Evolutionary conservation across 2,329 filamentous ascomycete species (phyloP), one percentile per base, ranked within the genome.

Genomic region (Dothistroma septosporum): DNA sequence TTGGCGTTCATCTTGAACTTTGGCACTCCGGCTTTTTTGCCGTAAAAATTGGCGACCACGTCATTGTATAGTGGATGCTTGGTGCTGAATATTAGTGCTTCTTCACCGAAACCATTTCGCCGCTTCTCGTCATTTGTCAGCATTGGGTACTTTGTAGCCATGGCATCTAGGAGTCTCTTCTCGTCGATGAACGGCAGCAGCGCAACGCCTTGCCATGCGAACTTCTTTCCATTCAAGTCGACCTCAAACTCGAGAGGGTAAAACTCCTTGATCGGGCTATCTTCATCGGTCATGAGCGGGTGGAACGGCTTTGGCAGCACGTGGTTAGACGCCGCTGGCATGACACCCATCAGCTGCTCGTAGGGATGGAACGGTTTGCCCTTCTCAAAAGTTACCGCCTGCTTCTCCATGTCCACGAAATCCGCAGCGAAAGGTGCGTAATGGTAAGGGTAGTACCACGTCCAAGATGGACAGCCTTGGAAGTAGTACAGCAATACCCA

Each of bases 401-500:
- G 86, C 67, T 91, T 87, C 56, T 82, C 85, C 50, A 99, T 82
- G 59, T 92, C 87, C 61, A 89, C 87, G 75, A 99, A 99, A 75
- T 99, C 94, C 56, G 92, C 90, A 2, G 94, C 94, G 73, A 99
- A 99, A 3, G 95, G 94, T 1, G 94, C 95, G 73, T 99, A 99
- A 74, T 99, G 94, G 72, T 97, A 96, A 0, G 94, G 94, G 72
- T 97, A 99, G 75, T 94, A 99, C 94, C 94, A 99, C 56, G 93
- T 95, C 94, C 95, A 99, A 0, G 92, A 97, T 22, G 94, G 92
- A 70, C 94, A 99, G 28, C 94, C 94, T 76, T 99, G 94, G 76
- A 97, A 96, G 75, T 99, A 99, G 77, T 99, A 99, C 37, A 92
- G 82, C 55, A 99, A 80, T 44, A 99, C 94, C 94, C 95, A 99